phyloP scores from a whole-genome alignment of 2,329 filamentous ascomycete species.

The Aspergillus jensenii region DNA sequence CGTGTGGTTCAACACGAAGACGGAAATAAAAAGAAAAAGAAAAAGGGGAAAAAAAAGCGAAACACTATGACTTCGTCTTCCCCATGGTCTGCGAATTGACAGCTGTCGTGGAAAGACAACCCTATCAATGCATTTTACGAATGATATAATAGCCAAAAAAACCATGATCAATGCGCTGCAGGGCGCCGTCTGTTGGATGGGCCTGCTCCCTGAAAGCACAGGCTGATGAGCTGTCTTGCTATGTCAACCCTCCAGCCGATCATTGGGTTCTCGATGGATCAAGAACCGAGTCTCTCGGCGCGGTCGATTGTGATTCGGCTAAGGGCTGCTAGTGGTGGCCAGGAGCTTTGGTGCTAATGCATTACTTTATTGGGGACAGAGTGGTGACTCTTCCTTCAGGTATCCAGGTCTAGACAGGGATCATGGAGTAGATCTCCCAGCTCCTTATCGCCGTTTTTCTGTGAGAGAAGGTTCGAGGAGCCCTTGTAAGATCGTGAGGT shows the following conservation, averaged over 20 bases:
- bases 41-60: too few species aligned
- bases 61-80: background rate
- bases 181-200: background rate
- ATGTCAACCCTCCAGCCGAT: slow-evolving; percentile 18
- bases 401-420: slow-evolving; percentile 5
- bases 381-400: slow-evolving; percentile 2
- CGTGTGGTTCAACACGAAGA: background rate
- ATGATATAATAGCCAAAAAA: background rate
- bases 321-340: slow-evolving; percentile 3
- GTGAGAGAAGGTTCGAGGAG: background rate
- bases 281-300: slow-evolving; percentile 16
- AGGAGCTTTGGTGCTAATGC: slow-evolving; percentile 18
- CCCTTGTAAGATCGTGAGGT: background rate
- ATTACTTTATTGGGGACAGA: slow-evolving; percentile 17
- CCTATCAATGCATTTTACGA: background rate
- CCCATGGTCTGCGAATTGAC: background rate
- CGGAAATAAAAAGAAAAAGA: background rate
- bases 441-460: background rate
- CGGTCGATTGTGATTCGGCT: slow-evolving; percentile 17
- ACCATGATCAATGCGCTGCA: background rate
- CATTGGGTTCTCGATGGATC: slow-evolving; percentile 22
- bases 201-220: background rate
- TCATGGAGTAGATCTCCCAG: slow-evolving; percentile 2
- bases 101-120: background rate
- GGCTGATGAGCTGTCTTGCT: slow-evolving; percentile 21